Percentiles rank a stretch among this genome's conserved stretches.
Evolutionary conservation across 257 asterid species (phyloP).

Genomic region (Solanum chiquidenum): DNA sequence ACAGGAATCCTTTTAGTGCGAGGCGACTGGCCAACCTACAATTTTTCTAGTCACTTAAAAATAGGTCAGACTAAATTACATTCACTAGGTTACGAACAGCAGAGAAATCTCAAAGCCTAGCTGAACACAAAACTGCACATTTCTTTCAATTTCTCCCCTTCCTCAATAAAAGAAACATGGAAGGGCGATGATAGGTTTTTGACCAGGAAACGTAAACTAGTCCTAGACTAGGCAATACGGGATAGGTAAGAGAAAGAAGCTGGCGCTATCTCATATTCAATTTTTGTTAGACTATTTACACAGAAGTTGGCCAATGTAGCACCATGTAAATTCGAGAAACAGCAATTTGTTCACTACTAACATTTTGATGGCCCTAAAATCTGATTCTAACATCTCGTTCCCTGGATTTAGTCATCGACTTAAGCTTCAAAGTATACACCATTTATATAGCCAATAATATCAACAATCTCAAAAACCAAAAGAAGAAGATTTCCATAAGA

Average conservation of each 20-base stretch:
- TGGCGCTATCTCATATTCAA: neutral
- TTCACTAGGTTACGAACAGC: neutral
- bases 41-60: neutral
- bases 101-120: neutral
- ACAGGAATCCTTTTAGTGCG: neutral
- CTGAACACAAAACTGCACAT: neutral
- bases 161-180: neutral
- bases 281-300: neutral
- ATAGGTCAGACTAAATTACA: neutral
- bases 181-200: neutral
- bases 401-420: neutral
- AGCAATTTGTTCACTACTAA: neutral
- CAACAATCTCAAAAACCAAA: neutral
- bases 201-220: neutral
- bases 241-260: neutral
- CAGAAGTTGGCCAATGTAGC: neutral
- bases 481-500: neutral
- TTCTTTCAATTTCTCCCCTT: neutral
- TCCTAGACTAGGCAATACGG: neutral
- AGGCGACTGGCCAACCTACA: neutral
- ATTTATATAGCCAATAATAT: neutral
- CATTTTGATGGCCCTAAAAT: neutral
- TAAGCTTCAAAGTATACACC: neutral
- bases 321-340: neutral
- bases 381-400: neutral